phyloP scores from a whole-genome alignment of 495 filamentous ascomycete genomes.

The Lasiosphaeria hispida region DNA sequence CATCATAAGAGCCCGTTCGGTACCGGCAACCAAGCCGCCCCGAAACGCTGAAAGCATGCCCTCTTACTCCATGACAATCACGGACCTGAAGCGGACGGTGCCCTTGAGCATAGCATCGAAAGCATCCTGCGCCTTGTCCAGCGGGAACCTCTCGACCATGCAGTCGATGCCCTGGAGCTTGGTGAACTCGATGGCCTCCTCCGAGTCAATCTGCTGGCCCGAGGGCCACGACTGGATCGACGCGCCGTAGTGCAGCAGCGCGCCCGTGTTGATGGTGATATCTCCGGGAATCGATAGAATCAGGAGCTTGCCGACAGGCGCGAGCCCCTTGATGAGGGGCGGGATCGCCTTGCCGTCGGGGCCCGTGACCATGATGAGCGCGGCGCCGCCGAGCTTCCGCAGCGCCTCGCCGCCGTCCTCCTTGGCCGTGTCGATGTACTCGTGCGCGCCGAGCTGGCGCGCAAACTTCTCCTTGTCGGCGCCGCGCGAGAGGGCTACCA shows the following conservation, averaged over 20 bases:
- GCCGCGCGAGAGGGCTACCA: constrained; percentile 60
- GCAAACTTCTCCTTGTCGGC: constrained; percentile 59
- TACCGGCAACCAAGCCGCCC: too few relatives aligned
- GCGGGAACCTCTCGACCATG: constrained; percentile 60
- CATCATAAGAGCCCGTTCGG: too few relatives aligned
- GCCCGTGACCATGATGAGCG: constrained; percentile 62
- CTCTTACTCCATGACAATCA: constrained; percentile 10
- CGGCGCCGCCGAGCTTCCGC: constrained; percentile 58
- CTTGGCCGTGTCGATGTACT: constrained; percentile 62
- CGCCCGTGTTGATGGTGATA: constrained; percentile 8
- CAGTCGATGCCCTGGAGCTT: constrained; percentile 57
- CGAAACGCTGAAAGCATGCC: too few relatives aligned
- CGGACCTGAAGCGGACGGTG: constrained; percentile 16
- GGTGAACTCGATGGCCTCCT: constrained; percentile 65
- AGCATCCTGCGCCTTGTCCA: constrained; percentile 56
- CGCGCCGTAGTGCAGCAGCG: constrained; percentile 20
- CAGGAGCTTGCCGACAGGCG: constrained; percentile 55
- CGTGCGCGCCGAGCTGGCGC: constrained; percentile 60
- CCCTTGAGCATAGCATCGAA: constrained; percentile 29
- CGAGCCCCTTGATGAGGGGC: constrained; percentile 55
- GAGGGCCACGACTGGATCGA: constrained; percentile 61
- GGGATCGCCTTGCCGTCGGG: constrained; percentile 54
- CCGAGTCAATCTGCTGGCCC: constrained; percentile 61
- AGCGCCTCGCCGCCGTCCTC: constrained; percentile 51
- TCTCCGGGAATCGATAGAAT: constrained; percentile 16